Base-by-base conservation (phyloP, 2,329 filamentous ascomycete genomes). In the Colletotrichum lini region DNA sequence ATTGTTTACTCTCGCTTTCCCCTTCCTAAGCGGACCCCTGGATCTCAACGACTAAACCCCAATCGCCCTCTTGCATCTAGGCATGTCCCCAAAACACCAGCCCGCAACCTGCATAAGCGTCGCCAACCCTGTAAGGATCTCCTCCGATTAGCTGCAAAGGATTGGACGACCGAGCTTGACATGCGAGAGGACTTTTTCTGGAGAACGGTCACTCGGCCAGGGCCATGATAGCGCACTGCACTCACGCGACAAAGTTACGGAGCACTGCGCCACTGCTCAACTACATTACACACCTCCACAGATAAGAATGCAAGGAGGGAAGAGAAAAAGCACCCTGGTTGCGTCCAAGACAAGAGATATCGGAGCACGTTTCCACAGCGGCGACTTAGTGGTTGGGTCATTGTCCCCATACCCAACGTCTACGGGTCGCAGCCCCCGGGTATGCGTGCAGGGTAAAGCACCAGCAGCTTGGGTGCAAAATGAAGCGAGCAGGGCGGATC, bases 51-150 rank as follows among this genome's bases (percentile, higher is more conserved):
- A 58, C 68, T 68, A 64, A 67, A 69, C 69, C 69, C 44, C 65
- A 71, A 69, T 63, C 58, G 65, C 69, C n/a, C 65, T 53, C 65
- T 44, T 64, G 65, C 69, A 72, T 63, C 52, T 71, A 26, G 52
- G 40, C 45, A 63, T 62, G 52, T 71, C 63, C 58, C 65, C 65
- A 68, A 67, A 59, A 38, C 30, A 71, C 68, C 57, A 67, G 58
- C 26, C 38, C 52, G 21, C 65, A 72, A 72, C 69, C 69, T 69
- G 69, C 69, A 72, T 72, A 72, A 72, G 69, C 69, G 69, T 72
- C 69, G 30, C 44, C 65, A 72, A 69, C 69, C 69, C 56, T 68
- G 47, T 49, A 58, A 68, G 65, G 65, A 21, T 57, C 15, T 53
- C 16, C 58, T 69, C 65, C 69, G 65, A 69, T 72, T 69, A 58